phyloP scores from a whole-genome alignment of 805 yeast species.

The Yarrowia sp. region DNA sequence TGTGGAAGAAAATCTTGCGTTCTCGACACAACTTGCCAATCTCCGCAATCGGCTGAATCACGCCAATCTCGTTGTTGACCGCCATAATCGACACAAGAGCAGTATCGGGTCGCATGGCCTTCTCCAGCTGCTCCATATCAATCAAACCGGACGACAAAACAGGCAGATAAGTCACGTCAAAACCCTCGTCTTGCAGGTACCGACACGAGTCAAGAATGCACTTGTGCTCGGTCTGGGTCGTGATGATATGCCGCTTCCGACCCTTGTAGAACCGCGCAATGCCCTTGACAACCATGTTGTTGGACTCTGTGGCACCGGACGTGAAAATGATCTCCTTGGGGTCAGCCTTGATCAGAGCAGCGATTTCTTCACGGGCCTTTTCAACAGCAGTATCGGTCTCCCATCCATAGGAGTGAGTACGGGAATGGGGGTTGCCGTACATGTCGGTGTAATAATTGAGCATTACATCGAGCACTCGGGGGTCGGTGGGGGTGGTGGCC shows the following conservation, averaged over 20 bases:
- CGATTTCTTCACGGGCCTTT: constrained; percentile 76
- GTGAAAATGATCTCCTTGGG: constrained; percentile 96
- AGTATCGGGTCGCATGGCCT: constrained; percentile 86
- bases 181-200: constrained; percentile 93
- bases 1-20: constrained; percentile 91
- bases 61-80: constrained; percentile 97
- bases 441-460: constrained; percentile 63
- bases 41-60: constrained; percentile 91
- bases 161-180: constrained; percentile 89
- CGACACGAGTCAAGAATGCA: constrained; percentile 98
- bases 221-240: constrained; percentile 96
- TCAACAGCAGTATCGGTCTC: constrained; percentile 94
- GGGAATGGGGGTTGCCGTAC: constrained; percentile 96
- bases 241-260: constrained; percentile 89
- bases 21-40: constrained; percentile 85
- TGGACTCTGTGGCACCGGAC: constrained; percentile 96
- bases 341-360: constrained; percentile 84
- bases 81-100: constrained; percentile 91
- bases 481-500: constrained; percentile 98
- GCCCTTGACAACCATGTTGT: constrained; percentile 93
- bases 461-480: constrained; percentile 67
- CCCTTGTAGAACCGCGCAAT: constrained; percentile 89
- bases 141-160: constrained; percentile 80
- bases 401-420: constrained; percentile 98
- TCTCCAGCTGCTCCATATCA: constrained; percentile 70